Base-by-base conservation (phyloP, 2,329 filamentous ascomycete species). In the Fulvia fulva region DNA sequence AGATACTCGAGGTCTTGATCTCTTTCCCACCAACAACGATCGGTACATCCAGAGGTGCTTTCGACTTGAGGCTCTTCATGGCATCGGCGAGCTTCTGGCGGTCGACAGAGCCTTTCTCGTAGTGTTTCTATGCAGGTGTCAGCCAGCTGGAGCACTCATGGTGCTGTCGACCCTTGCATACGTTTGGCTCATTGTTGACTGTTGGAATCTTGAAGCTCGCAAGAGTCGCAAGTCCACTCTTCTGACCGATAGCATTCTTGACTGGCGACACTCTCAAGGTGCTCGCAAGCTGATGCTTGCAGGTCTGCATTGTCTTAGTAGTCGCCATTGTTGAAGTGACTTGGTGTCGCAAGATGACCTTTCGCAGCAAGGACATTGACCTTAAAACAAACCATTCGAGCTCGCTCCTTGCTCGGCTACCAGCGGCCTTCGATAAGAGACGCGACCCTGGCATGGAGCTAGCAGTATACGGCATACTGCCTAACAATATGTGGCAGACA, bases 101-200 rank as follows among this genome's bases (percentile, higher is more conserved):
- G 72, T 96, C 89, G 23, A 85, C 76, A 1, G 92, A 94, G 60
- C 87, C 90, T 74, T 94, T 94, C 63, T 82, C 81, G 74, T 96
- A 99, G 76, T 93, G 88, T 79, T 95, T 89, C 91, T 97, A 67
- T 19, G 28, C 25, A 34, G 3, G n/a, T 16, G 53, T 63, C 9
- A 63, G 61, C 43, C 23, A 16, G 3, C 2, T 47, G 16, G 25
- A 19, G 12, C 5, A n/a, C 30, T 9, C 3, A 14, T 32, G 4
- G 5, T 16, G 22, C 23, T 37, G 8, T 22, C 16, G 5, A 1
- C 16, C 28, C 28, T 9, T 50, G 55, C 90, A 75, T 76, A 96
- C 92, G 74, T 97, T 99, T n/a, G 91, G 91, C 79, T 99, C 94
- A 73, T 99, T 99, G 72, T 84, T 80, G 68, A 97, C 85, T 63